Evolutionary conservation across 352 stramenopile species (phyloP).

Genomic region (Globisporangium mamillatum): DNA sequence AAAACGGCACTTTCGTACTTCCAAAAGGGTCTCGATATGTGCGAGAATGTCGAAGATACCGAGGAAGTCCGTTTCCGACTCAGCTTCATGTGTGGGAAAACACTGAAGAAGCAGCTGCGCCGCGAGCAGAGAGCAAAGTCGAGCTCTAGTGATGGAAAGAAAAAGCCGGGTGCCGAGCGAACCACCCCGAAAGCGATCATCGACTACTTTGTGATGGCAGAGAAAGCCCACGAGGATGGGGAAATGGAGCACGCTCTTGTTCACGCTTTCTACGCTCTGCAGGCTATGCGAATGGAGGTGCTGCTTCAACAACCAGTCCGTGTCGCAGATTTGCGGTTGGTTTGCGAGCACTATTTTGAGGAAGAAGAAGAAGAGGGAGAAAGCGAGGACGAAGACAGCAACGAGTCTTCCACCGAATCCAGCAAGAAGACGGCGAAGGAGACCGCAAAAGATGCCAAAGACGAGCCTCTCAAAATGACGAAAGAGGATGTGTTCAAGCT

Average conservation of each 20-base stretch:
- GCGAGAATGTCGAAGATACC: slow-evolving; percentile 27
- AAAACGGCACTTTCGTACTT: slow-evolving; percentile 38
- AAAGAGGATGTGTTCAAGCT: slow-evolving; percentile 45
- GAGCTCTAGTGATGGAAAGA: background rate
- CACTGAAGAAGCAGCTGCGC: slow-evolving; percentile 48
- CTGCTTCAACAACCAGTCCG: slow-evolving; percentile 28
- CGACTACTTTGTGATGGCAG: slow-evolving; percentile 50
- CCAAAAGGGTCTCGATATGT: slow-evolving; percentile 31
- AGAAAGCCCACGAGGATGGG: slow-evolving; percentile 51
- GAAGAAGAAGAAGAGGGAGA: slow-evolving; percentile 31
- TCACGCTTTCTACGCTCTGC: slow-evolving; percentile 75
- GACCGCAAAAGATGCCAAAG: slow-evolving; percentile 13
- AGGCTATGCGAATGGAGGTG: slow-evolving; percentile 61
- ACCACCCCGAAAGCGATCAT: slow-evolving; percentile 31
- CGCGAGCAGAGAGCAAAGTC: slow-evolving; percentile 3
- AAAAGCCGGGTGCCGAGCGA: background rate
- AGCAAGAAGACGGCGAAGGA: slow-evolving; percentile 7
- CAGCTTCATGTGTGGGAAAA: slow-evolving; percentile 76
- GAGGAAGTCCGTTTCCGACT: slow-evolving; percentile 65
- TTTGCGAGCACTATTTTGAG: slow-evolving; percentile 59
- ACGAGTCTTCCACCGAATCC: slow-evolving; percentile 7
- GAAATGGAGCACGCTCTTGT: slow-evolving; percentile 72
- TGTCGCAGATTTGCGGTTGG: slow-evolving; percentile 31
- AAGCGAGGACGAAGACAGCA: slow-evolving; percentile 16
- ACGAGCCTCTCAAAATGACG: slow-evolving; percentile 18